Percentiles rank a stretch among this genome's conserved stretches.
phyloP scores from a whole-genome alignment of 805 yeast species.

The Maudiozyma pseudohumilis region DNA sequence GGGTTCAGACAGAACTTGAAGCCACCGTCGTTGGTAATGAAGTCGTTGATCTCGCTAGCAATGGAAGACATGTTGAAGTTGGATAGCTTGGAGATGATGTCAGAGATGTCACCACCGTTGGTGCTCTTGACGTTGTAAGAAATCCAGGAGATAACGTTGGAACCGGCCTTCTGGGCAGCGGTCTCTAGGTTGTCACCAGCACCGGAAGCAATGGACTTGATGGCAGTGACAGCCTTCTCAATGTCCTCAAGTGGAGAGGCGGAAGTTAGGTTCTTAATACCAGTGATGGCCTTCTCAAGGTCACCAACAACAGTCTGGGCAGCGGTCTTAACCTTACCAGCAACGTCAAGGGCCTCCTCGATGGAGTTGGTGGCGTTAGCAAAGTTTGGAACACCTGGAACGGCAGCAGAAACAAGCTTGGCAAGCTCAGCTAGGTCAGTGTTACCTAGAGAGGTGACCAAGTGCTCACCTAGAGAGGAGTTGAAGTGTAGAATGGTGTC shows the following conservation, averaged over 20 bases:
- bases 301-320: not conserved
- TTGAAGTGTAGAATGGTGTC: constrained; percentile 1
- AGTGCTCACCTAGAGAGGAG: constrained; percentile 3
- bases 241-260: constrained; percentile 1
- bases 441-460: not conserved
- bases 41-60: not conserved
- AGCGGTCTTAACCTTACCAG: constrained; percentile 1
- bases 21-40: constrained; percentile 2
- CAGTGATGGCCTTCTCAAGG: not conserved
- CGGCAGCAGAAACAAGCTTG: not conserved
- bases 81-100: not conserved
- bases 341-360: not conserved
- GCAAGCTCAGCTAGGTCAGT: not conserved
- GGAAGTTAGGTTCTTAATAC: not conserved
- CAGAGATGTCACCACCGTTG: not conserved
- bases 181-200: constrained; percentile 2
- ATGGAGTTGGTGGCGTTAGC: not conserved
- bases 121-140: constrained; percentile 1
- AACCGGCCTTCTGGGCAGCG: not conserved
- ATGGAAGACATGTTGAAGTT: not conserved
- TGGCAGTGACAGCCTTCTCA: not conserved
- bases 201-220: constrained; percentile 1
- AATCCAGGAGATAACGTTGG: constrained; percentile 1
- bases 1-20: constrained; percentile 3
- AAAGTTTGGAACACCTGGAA: constrained; percentile 4